A percentile compares a stretch with the other conserved stretches of the same genome.
phyloP scores from a whole-genome alignment of 306 rosid species.

The Glycyrrhiza uralensis region DNA sequence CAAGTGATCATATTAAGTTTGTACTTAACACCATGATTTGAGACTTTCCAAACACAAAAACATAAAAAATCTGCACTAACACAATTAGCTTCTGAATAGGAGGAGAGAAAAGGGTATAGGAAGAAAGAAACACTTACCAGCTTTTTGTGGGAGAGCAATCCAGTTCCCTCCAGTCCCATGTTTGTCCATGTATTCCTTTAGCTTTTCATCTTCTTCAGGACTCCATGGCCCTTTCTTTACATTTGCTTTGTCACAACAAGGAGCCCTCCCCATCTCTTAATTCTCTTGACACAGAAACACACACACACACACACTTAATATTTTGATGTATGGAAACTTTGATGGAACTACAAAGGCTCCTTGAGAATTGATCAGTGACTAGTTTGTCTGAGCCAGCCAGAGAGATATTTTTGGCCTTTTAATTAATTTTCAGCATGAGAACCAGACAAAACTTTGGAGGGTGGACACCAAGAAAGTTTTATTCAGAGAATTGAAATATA shows the following conservation, averaged over 20 bases:
- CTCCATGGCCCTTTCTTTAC: constrained; percentile 89
- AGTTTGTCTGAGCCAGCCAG: background rate
- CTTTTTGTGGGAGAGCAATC: constrained; percentile 80
- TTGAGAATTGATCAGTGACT: background rate
- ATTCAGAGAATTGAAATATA: constrained; percentile 17
- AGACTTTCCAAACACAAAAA: background rate
- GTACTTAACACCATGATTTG: background rate
- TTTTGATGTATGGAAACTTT: background rate
- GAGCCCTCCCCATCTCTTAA: constrained; percentile 70
- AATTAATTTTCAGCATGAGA: background rate
- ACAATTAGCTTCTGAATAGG: background rate
- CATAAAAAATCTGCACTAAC: background rate
- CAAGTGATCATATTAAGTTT: too few relatives aligned
- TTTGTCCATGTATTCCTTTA: constrained; percentile 50
- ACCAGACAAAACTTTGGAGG: constrained; percentile 23
- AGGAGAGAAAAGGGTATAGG: background rate
- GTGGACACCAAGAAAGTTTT: background rate
- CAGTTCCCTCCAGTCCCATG: constrained; percentile 75
- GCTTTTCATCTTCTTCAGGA: constrained; percentile 74
- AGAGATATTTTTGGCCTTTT: background rate
- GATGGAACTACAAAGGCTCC: background rate
- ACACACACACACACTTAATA: background rate
- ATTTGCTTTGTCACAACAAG: constrained; percentile 76
- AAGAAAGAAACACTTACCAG: constrained; percentile 32
- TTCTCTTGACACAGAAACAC: background rate